Base-by-base conservation (phyloP, 2,329 filamentous ascomycete genomes). In the Claviceps pazoutovae region DNA sequence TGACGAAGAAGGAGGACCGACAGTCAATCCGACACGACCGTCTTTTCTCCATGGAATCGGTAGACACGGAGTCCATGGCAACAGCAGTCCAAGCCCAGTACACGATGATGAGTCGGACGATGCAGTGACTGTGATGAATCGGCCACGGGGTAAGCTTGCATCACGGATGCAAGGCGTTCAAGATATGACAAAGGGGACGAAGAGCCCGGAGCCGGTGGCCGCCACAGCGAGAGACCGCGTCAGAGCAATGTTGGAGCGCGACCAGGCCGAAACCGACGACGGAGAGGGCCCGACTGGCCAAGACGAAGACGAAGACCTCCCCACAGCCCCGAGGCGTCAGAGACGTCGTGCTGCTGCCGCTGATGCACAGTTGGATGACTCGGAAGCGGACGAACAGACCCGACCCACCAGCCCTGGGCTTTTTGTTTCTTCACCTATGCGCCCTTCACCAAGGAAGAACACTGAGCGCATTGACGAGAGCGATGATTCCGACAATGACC, bases 121-220 rank as follows among this genome's bases (percentile, higher is more conserved):
- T 26, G 64, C 64, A 4, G 66, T 68, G 21, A 58, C 63, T 39
- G 60, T 63, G 5, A 53, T 74, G 2, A 34, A 11, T 34, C 70
- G 71, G 45, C 84, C 84, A 0, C 74, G 76, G 51, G 83, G 83
- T 23, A 76, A 78, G 50, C 71, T 87, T 57, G 83, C 83, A 13
- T 74, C 83, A 16, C 74, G 79, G 49, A 80, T 88, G 74, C 74
- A 77, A 55, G 74, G 63, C 43, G 58, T 55, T 36, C 52, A 51
- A 26, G 21, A 26, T 38, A 48, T 48, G n/a, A 49, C 23, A 23
- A 59, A 7, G 7, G 41, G 59, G 1, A 55, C 59, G 26, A 38
- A 16, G 16, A 49, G 47, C 38, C 30, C 48, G 7, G 14, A 23
- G 21, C 14, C 21, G 14, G 53, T 55, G 11, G 56, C 61, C 2